Conservation (phyloP, 106 monocot species). For the Dendrobium officinale region DNA sequence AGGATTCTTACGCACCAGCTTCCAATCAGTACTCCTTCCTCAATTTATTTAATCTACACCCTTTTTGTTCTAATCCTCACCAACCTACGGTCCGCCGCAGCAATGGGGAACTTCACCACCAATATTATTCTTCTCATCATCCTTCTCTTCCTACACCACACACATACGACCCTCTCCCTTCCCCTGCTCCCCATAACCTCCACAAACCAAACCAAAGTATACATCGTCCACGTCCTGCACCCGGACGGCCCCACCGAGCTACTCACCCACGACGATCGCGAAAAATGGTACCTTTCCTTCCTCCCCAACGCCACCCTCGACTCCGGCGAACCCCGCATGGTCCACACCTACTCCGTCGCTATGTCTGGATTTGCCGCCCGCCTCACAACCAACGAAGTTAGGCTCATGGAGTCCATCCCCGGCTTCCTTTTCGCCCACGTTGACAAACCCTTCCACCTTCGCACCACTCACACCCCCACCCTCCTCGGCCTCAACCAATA, state of each 20-base stretch:
- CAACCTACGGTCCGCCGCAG: not conserved
- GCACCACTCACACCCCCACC: slow-evolving; percentile 17
- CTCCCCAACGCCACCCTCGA: not conserved
- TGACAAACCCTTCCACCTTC: not conserved
- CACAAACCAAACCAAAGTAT: not conserved
- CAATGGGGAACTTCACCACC: not conserved
- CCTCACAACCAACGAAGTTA: slow-evolving; percentile 11
- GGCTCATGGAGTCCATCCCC: not conserved
- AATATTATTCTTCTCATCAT: not conserved
- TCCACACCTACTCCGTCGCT: slow-evolving; percentile 10
- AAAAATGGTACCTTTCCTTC: slow-evolving; percentile 11
- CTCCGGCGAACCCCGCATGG: slow-evolving; percentile 1
- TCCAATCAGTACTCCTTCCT: too few species aligned
- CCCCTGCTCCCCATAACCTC: not conserved
- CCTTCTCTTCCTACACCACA: not conserved
- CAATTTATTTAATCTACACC: too few species aligned
- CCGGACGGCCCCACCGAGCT: not conserved
- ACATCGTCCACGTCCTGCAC: slow-evolving; percentile 4
- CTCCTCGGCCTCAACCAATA: slow-evolving; percentile 5
- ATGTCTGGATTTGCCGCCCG: slow-evolving; percentile 20
- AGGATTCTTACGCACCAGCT: too few species aligned
- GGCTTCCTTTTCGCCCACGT: slow-evolving; percentile 12
- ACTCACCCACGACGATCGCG: not conserved
- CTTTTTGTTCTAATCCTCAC: not conserved
- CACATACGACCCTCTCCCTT: not conserved